Percentiles rank a stretch among this genome's conserved stretches.
Evolutionary conservation across 2,329 filamentous ascomycete genomes (phyloP).

Genomic region (Microdochium paspali): DNA sequence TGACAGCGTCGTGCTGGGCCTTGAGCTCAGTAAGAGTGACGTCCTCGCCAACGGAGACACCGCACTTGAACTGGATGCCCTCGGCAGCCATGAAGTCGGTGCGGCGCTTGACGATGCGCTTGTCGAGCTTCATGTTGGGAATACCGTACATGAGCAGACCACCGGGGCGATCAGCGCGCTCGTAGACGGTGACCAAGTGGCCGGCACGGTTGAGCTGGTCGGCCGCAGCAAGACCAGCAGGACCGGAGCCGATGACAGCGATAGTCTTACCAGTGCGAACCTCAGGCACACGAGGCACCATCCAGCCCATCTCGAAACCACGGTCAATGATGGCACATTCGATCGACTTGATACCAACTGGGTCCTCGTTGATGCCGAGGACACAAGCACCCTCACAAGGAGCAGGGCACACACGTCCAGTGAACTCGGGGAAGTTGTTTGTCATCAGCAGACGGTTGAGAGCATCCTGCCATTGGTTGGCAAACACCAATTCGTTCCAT

Average conservation of each 20-base stretch:
- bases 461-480: constrained; percentile 80
- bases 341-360: constrained; percentile 96
- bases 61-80: constrained; percentile 74
- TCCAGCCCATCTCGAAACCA: constrained; percentile 97
- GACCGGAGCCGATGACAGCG: constrained; percentile 85
- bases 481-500: constrained; percentile 78
- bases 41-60: constrained; percentile 68
- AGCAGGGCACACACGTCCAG: constrained; percentile 90
- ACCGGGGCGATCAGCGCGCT: constrained; percentile 83
- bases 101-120: constrained; percentile 90
- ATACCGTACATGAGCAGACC: constrained; percentile 98
- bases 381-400: constrained; percentile 96
- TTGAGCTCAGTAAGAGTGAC: constrained; percentile 65
- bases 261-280: constrained; percentile 80
- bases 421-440: constrained; percentile 98
- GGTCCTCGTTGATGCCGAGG: constrained; percentile 91
- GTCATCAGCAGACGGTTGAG: constrained; percentile 89
- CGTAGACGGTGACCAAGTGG: constrained; percentile 81
- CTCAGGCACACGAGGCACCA: constrained; percentile 72
- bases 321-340: constrained; percentile 97
- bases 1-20: constrained; percentile 67
- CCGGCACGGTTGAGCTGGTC: constrained; percentile 93
- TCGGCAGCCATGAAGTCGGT: constrained; percentile 92
- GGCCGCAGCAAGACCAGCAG: constrained; percentile 79
- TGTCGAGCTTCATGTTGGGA: constrained; percentile 99